Evolutionary conservation across 164 flowering plant genomes (phyloP), one percentile per base, ranked within the genome.

Genomic region (Berberis thunbergii): DNA sequence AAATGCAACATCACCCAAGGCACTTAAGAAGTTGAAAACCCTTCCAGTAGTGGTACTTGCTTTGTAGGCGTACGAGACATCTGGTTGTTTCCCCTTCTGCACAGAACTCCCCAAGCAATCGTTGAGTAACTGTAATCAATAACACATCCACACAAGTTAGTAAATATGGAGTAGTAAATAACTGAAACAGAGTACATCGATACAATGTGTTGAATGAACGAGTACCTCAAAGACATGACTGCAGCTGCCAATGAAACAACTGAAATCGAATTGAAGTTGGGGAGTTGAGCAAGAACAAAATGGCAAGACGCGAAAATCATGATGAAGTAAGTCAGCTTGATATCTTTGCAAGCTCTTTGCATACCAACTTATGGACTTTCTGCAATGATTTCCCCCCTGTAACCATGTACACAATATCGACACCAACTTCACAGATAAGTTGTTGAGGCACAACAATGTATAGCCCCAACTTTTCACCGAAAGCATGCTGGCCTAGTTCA

Each of bases 201-300:
- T 40, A 39, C 60, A 2, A 41, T 11, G 8, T 26, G 60, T 7
- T 40, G 10, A 41, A 57, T 7, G 39, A 40, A 7, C 4, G 3
- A 2, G 5, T 83, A 86, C 92, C 86, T 83, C 45, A 86, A 63
- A 53, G 86, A 83, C 89, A 87, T 87, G 65, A 77, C 74, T 4
- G 93, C 88, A 0, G 89, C 89, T 2, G 86, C 89, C 64, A 83
- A 67, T 38, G 90, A 87, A 38, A 87, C 76, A 3, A 72, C 69
- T 1, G 84, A 53, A 62, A 83, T 77, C 68, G 90, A 85, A 65
- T 85, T 82, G 76, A 83, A 83, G 59, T 79, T 82, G 26, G 94
- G 90, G 43, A 81, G 73, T 43, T 83, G 88, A 6, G 86, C 71
- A 62, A 87, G 80, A 42, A 85, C 67, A 53, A 83, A 79, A 54